Evolutionary conservation across 2,329 filamentous ascomycete genomes (phyloP).

Genomic region (Ophiosphaerella korrae): DNA sequence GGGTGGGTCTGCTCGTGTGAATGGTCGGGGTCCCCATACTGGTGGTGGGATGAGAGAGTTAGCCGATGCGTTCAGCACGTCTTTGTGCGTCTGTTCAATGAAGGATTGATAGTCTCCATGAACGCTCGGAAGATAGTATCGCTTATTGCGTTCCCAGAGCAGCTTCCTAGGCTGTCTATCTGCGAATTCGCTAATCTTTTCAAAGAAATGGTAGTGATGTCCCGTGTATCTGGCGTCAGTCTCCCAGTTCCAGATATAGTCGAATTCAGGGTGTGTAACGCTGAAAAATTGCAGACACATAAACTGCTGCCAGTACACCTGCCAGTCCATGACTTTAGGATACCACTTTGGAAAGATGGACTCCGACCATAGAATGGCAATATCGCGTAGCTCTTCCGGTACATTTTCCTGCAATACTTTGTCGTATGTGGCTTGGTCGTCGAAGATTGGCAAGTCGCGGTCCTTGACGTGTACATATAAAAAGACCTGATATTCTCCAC

Average conservation of each 20-base stretch:
- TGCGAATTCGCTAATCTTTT: conserved; percentile 63
- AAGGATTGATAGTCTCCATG: conserved; percentile 58
- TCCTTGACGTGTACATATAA: conserved; percentile 59
- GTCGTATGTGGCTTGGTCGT: conserved; percentile 64
- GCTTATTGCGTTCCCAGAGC: conserved; percentile 63
- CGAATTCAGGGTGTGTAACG: conserved; percentile 76
- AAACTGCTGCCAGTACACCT: conserved; percentile 65
- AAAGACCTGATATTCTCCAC: conserved; percentile 56
- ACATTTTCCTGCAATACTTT: conserved; percentile 66
- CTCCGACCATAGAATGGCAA: conserved; percentile 77
- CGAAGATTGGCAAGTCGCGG: conserved; percentile 61
- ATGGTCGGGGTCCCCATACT: conserved; percentile 84
- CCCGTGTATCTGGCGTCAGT: conserved; percentile 80
- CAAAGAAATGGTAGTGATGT: conserved; percentile 79
- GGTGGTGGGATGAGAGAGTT: conserved; percentile 57
- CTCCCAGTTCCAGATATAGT: conserved; percentile 85
- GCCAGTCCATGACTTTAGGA: conserved; percentile 55
- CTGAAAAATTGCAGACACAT: conserved; percentile 77
- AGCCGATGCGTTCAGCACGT: conserved; percentile 47
- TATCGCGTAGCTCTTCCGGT: conserved; percentile 71
- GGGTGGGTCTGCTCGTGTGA: conserved; percentile 57
- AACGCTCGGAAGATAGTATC: conserved; percentile 60
- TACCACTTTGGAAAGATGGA: conserved; percentile 55
- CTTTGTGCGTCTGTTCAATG: conserved; percentile 49
- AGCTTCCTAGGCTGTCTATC: conserved; percentile 62